phyloP scores from a whole-genome alignment of 768 basidiomycete species.

The Mycena vitilis region DNA sequence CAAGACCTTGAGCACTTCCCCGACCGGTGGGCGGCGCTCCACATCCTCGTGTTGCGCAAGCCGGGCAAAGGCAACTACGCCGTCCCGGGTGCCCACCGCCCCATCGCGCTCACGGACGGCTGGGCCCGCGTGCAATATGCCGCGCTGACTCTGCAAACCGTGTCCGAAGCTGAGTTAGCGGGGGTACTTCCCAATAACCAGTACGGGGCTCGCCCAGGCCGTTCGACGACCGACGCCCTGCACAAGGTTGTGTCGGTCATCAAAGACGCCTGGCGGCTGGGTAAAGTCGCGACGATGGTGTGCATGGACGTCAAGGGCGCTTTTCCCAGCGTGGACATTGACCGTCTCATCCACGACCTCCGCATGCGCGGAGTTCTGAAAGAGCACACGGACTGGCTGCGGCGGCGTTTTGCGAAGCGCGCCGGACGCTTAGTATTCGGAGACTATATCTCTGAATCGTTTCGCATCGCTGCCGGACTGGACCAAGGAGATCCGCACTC shows the following conservation, averaged over 20 bases:
- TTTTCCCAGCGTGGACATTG: slow-evolving; percentile 46
- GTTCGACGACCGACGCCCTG: slow-evolving; percentile 46
- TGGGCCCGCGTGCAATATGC: background rate
- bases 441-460: slow-evolving; percentile 33
- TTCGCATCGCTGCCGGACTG: slow-evolving; percentile 41
- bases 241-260: slow-evolving; percentile 45
- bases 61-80: too few relatives aligned
- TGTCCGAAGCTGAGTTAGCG: background rate
- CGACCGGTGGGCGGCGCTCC: too few relatives aligned
- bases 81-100: background rate
- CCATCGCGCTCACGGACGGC: background rate
- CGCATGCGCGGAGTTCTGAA: slow-evolving; percentile 38
- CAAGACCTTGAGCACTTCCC: too few relatives aligned
- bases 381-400: slow-evolving; percentile 34
- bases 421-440: slow-evolving; percentile 39
- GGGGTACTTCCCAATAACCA: background rate
- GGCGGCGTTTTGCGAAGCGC: slow-evolving; percentile 8
- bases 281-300: slow-evolving; percentile 43
- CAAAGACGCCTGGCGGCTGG: slow-evolving; percentile 49
- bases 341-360: slow-evolving; percentile 43
- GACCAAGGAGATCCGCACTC: slow-evolving; percentile 49
- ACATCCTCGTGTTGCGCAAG: too few relatives aligned
- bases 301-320: slow-evolving; percentile 54
- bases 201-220: slow-evolving; percentile 25
- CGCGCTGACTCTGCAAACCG: background rate